A percentile compares a stretch with the other conserved stretches of the same genome.
These are phyloP conservation scores for Babesia caballi DNA, from an alignment of 169 alveolate species.

Conservation along the genomic window DNA sequence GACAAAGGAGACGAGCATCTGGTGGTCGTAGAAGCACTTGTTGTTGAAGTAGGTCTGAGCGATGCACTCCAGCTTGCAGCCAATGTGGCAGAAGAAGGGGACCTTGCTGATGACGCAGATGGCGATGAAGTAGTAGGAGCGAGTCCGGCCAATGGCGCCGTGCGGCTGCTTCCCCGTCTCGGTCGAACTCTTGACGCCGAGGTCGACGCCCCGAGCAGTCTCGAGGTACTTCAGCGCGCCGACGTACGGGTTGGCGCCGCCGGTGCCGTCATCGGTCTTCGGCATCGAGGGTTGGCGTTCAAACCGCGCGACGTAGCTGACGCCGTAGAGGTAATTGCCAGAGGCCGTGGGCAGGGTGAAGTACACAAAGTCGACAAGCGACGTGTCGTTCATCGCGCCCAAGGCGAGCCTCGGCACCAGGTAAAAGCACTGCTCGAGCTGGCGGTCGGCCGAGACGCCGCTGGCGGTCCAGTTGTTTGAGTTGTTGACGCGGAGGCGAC, in stretches of 20 bases:
- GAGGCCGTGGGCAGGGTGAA: slow-evolving; percentile 55
- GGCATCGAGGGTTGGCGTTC: background rate
- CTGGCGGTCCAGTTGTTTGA: slow-evolving; percentile 23
- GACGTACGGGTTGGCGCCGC: background rate
- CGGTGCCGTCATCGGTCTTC: background rate
- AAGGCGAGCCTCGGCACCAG: slow-evolving; percentile 45
- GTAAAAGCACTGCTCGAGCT: slow-evolving; percentile 31
- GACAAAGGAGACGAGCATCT: slow-evolving; percentile 42
- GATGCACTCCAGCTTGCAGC: slow-evolving; percentile 41
- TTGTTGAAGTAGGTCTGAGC: slow-evolving; percentile 54
- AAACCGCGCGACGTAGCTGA: slow-evolving; percentile 42
- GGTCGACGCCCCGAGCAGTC: background rate
- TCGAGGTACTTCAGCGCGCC: background rate
- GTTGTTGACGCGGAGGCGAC: background rate
- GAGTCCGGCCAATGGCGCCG: background rate
- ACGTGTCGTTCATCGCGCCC: slow-evolving; percentile 26
- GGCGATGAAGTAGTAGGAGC: slow-evolving; percentile 13
- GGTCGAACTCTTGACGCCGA: background rate
- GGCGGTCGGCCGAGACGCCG: slow-evolving; percentile 5
- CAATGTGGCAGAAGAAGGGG: slow-evolving; percentile 54
- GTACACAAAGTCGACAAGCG: slow-evolving; percentile 53
- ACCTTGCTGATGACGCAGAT: slow-evolving; percentile 51
- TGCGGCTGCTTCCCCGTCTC: background rate
- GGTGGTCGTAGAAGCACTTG: slow-evolving; percentile 31
- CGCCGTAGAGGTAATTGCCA: slow-evolving; percentile 59